Evolutionary conservation across 2,329 filamentous ascomycete genomes (phyloP), one percentile per base, ranked within the genome.

Genomic region (Penicillium sp.): DNA sequence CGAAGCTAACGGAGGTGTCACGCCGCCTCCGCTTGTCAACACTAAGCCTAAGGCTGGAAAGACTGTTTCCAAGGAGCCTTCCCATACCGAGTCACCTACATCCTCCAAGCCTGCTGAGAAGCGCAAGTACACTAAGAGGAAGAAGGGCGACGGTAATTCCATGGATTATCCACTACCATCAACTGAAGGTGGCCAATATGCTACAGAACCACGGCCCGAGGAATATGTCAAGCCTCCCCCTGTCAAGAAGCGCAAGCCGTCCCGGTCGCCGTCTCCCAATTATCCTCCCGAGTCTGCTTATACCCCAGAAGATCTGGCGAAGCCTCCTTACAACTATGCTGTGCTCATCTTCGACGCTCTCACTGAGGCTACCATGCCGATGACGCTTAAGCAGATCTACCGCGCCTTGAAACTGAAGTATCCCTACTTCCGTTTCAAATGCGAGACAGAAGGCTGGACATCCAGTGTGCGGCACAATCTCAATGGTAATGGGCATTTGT

Each of bases 301-400:
- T 63, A 83, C 81, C 4, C 80, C 81, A 53, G 84, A 86, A 61
- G 81, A 87, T 64, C 74, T 87, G 44, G 79, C 82, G 50, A 82
- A 84, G 54, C 84, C 84, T 2, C 78, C 77, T 4, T 79, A 81
- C 54, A 85, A 85, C 31, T 87, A 86, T 62, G 82, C 85, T 8
- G 79, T 84, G 24, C 76, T 86, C 39, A 84, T 86, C 48, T 83
- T 85, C 60, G 83, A 86, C 65, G 81, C 82, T 23, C 77, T 87
- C 28, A 79, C 81, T 1, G 79, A 82, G 34, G 79, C 82, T 34
- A 74, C 74, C 26, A 79, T 74, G 18, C 78, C 81, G 52, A 83
- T 86, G 75, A 84, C 85, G 43, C 71, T 87, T 28, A 84, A 85
- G 63, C 82, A 85, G 62, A 86, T 87, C 42, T 87, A 87, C 66